Evolutionary conservation across 2,329 filamentous ascomycete genomes (phyloP).

Genomic region (Xylariaceae sp.): DNA sequence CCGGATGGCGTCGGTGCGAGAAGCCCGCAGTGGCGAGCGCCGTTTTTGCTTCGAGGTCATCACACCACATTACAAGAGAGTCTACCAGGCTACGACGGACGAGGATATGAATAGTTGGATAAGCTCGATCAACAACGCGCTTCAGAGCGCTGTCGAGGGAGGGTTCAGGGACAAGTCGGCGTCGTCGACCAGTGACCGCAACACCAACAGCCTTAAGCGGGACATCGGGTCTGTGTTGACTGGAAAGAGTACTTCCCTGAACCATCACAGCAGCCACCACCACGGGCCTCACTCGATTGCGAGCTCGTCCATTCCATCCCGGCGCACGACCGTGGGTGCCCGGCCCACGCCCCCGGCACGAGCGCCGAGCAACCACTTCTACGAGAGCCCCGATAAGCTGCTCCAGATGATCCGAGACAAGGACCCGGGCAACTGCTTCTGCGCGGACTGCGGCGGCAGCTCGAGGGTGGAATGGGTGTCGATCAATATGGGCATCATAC

Average conservation of each 20-base stretch:
- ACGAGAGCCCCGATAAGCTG: constrained; percentile 79
- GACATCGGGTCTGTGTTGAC: constrained; percentile 92
- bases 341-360: constrained; percentile 69
- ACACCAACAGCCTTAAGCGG: constrained; percentile 59
- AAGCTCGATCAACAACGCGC: constrained; percentile 87
- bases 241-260: constrained; percentile 76
- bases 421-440: constrained; percentile 89
- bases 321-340: constrained; percentile 87
- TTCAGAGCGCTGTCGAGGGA: constrained; percentile 92
- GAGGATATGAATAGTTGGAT: constrained; percentile 99
- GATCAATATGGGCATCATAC: constrained; percentile 90
- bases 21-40: constrained; percentile 88
- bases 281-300: constrained; percentile 48
- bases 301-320: constrained; percentile 55
- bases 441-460: constrained; percentile 87
- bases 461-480: constrained; percentile 98
- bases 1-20: constrained; percentile 91
- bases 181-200: constrained; percentile 38
- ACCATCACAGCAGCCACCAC: constrained; percentile 43
- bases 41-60: constrained; percentile 98
- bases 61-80: constrained; percentile 89
- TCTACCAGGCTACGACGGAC: constrained; percentile 96
- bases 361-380: constrained; percentile 64
- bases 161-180: constrained; percentile 50
- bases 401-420: constrained; percentile 82